Conservation (phyloP, 441 rosid genomes). For the Adansonia gregorii region DNA sequence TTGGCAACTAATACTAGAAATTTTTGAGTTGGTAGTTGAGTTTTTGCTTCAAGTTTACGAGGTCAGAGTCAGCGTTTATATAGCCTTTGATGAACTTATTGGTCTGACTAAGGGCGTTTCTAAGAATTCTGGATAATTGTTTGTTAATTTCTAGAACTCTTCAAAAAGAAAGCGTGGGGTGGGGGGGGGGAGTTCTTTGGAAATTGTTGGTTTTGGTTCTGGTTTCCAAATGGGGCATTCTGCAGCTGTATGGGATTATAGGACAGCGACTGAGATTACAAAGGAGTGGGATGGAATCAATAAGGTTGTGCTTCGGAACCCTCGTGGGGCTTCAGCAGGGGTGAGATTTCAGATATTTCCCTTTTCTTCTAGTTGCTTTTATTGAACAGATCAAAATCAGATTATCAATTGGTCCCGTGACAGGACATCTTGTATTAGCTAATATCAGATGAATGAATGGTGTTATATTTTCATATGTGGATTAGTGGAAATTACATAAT, state of each 20-base stretch:
- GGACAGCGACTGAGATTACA: constrained; percentile 58
- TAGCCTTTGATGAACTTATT: constrained; percentile 9
- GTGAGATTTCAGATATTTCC: constrained; percentile 38
- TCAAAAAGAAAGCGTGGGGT: neutral
- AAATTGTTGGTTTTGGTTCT: neutral
- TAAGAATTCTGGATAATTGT: neutral
- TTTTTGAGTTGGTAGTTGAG: constrained; percentile 25
- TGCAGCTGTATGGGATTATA: constrained; percentile 77
- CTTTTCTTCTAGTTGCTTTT: neutral
- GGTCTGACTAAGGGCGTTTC: constrained; percentile 4
- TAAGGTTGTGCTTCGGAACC: constrained; percentile 65
- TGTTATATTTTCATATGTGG: neutral
- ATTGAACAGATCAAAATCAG: constrained; percentile 3
- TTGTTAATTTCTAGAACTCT: constrained; percentile 1
- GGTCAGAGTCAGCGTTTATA: constrained; percentile 22
- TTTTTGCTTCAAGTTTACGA: constrained; percentile 29
- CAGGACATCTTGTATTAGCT: neutral
- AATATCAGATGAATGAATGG: neutral
- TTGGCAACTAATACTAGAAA: constrained; percentile 16
- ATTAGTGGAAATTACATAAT: neutral
- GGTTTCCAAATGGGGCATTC: constrained; percentile 62
- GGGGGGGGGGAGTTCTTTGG: neutral
- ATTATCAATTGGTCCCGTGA: neutral
- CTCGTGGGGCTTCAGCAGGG: constrained; percentile 73
- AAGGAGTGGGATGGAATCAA: constrained; percentile 82